Conservation (phyloP, 345 rosid genomes). For the Raphanus raphanistrum region DNA sequence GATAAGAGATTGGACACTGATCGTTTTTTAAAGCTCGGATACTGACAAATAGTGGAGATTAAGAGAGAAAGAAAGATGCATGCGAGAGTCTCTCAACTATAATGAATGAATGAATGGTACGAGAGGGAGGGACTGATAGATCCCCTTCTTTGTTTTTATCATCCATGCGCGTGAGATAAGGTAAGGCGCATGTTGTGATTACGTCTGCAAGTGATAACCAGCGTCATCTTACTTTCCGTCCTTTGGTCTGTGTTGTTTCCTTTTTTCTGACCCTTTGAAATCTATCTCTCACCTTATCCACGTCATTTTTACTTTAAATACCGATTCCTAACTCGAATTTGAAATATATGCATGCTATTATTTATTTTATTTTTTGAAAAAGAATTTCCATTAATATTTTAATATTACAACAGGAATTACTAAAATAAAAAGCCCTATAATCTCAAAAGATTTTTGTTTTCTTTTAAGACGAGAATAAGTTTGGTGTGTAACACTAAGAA, state of each 20-base stretch:
- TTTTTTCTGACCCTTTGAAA: slow-evolving; percentile 21
- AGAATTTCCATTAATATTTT: no score
- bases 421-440: no score
- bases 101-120: slow-evolving; percentile 26
- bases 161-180: slow-evolving; percentile 13
- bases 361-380: no score
- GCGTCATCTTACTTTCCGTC: slow-evolving; percentile 32
- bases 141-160: background rate
- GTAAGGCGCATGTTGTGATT: slow-evolving; percentile 12
- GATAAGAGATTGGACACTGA: slow-evolving; percentile 35
- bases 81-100: slow-evolving; percentile 4
- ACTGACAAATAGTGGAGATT: slow-evolving; percentile 21
- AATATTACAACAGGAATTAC: no score
- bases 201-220: slow-evolving; percentile 15
- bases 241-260: slow-evolving; percentile 24
- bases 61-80: slow-evolving; percentile 14
- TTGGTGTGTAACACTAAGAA: no score
- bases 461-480: background rate
- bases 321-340: background rate
- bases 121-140: slow-evolving; percentile 1
- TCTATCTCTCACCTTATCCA: slow-evolving; percentile 30
- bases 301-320: slow-evolving; percentile 2
- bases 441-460: background rate
- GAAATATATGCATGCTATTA: background rate
- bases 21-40: background rate